Conservation (phyloP, 805 yeast genomes). For the fission yeast (Schizosaccharomyces pombe) region DNA sequence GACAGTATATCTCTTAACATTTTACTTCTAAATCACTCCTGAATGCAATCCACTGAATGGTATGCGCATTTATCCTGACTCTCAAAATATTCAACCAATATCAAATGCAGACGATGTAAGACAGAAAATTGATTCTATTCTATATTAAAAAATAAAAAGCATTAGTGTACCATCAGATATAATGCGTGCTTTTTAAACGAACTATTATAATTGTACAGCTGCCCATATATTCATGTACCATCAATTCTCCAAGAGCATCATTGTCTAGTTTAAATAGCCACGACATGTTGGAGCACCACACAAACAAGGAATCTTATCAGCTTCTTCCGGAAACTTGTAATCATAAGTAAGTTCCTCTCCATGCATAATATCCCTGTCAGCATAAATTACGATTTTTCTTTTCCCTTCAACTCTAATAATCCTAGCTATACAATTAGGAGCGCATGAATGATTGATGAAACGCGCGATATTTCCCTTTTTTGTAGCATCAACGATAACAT, state of each 20-base stretch:
- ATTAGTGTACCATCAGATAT: too few relatives aligned
- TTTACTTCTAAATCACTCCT: too few relatives aligned
- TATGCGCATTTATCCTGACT: too few relatives aligned
- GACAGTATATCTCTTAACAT: too few relatives aligned
- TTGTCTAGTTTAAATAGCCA: constrained; percentile 49
- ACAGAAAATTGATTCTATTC: not conserved
- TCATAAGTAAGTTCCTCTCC: constrained; percentile 55
- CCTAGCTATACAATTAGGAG: constrained; percentile 92
- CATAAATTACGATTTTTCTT: constrained; percentile 84
- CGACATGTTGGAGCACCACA: constrained; percentile 93
- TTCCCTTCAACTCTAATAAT: constrained; percentile 86
- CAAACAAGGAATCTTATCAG: constrained; percentile 31
- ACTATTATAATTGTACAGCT: too few relatives aligned
- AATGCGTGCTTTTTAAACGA: too few relatives aligned
- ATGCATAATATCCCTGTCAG: constrained; percentile 49
- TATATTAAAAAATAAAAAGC: too few relatives aligned
- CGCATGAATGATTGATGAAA: constrained; percentile 90
- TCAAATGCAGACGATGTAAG: not conserved
- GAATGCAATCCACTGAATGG: too few relatives aligned
- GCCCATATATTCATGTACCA: too few relatives aligned
- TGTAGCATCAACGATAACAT: constrained; percentile 89
- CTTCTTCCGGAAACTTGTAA: constrained; percentile 6
- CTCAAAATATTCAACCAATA: not conserved
- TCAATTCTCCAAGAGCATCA: not conserved
- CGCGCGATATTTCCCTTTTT: constrained; percentile 93